These are phyloP conservation scores for Apiospora phragmitis DNA, from an alignment of 2,329 filamentous ascomycete species.

Conservation along the genomic window DNA sequence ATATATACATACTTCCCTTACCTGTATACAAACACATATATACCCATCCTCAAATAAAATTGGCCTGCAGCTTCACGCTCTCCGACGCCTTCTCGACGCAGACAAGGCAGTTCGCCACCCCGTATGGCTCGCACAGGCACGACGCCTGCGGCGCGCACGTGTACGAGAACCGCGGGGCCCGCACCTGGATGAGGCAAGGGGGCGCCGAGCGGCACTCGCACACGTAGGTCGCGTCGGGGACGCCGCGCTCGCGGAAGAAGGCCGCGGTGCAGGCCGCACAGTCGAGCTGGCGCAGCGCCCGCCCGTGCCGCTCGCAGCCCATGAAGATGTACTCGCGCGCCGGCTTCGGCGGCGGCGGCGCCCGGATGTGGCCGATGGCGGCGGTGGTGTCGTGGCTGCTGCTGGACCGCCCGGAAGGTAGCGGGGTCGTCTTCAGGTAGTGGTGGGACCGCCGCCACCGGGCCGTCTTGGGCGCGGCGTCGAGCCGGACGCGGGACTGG, in stretches of 20 bases:
- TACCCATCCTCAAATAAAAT: not conserved
- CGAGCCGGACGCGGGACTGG: not conserved
- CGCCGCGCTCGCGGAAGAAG: not conserved
- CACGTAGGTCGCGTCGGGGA: not conserved
- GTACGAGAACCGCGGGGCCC: not conserved
- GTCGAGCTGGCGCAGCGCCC: not conserved
- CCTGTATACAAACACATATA: not conserved
- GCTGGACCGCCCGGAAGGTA: not conserved
- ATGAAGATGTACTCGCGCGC: not conserved
- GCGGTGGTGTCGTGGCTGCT: not conserved
- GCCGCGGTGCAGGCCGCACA: not conserved
- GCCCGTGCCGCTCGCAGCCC: not conserved
- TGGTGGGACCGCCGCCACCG: not conserved
- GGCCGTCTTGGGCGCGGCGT: not conserved
- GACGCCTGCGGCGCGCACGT: not conserved
- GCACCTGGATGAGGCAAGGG: not conserved
- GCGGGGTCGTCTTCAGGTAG: not conserved
- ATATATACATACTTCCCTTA: not conserved
- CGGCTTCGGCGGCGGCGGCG: not conserved
- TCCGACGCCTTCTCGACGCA: slow-evolving; percentile 10
- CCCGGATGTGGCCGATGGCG: not conserved
- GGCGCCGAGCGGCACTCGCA: not conserved
- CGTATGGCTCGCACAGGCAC: not conserved
- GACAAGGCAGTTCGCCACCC: not conserved
- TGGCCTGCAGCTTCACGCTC: not conserved